These are phyloP conservation scores for Calonectria montana DNA, from an alignment of 2,329 filamentous ascomycete species.

Conservation along the genomic window DNA sequence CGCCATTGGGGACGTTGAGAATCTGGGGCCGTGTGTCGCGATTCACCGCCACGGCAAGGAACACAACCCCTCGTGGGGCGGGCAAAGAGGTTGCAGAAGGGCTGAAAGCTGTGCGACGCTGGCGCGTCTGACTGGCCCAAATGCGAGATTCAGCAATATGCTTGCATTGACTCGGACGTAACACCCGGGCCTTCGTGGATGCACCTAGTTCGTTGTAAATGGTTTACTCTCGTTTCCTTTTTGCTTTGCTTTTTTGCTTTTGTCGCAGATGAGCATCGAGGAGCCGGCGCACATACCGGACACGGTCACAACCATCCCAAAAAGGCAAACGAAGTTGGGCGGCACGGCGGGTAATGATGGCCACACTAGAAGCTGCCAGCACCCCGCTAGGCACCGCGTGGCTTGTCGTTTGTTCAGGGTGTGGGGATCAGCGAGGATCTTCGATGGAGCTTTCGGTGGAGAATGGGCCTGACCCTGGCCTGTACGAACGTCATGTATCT, in stretches of 20 bases:
- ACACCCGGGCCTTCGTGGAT: not conserved
- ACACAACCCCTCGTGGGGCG: not conserved
- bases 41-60: constrained; percentile 20
- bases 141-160: constrained; percentile 2
- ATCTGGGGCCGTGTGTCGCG: constrained; percentile 19
- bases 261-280: not conserved
- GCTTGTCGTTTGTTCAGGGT: constrained; percentile 28
- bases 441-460: constrained; percentile 34
- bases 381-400: constrained; percentile 27
- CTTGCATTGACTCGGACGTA: not conserved
- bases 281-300: not conserved
- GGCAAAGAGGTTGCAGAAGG: constrained; percentile 20
- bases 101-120: constrained; percentile 10
- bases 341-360: constrained; percentile 12
- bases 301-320: constrained; percentile 1
- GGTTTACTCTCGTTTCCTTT: not conserved
- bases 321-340: constrained; percentile 19
- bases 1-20: constrained; percentile 10
- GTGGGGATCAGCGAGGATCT: constrained; percentile 31
- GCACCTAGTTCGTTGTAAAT: not conserved
- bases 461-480: constrained; percentile 26
- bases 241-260: not conserved
- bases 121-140: not conserved
- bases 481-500: constrained; percentile 24
- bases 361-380: constrained; percentile 30